phyloP scores from a whole-genome alignment of 805 yeast species.

The Kodamaea hsintzibuensis region DNA sequence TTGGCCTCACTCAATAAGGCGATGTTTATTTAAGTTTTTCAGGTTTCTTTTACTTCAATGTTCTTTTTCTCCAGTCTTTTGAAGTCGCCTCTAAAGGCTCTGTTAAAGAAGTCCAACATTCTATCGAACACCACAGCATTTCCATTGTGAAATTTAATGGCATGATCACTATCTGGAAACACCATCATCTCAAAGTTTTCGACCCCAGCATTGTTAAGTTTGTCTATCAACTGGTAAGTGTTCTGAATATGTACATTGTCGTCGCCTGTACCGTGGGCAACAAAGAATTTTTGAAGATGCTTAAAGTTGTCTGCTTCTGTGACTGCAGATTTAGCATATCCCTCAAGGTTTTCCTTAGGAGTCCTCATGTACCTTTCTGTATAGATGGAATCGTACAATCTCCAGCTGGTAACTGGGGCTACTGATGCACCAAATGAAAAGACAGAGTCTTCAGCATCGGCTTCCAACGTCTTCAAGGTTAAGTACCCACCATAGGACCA shows the following conservation, averaged over 20 bases:
- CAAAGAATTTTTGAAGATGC: constrained; percentile 53
- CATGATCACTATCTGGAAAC: constrained; percentile 81
- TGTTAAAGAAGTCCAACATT: constrained; percentile 17
- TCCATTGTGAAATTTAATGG: constrained; percentile 72
- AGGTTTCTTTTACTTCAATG: background rate
- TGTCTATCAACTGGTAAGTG: constrained; percentile 60
- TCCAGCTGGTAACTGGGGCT: constrained; percentile 85
- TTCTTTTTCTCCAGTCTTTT: background rate
- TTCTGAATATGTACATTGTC: constrained; percentile 83
- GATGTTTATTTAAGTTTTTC: background rate
- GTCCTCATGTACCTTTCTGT: constrained; percentile 74
- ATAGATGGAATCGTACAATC: constrained; percentile 71
- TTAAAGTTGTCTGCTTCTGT: constrained; percentile 48
- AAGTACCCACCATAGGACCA: constrained; percentile 88
- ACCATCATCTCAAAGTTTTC: constrained; percentile 81
- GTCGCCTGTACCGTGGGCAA: constrained; percentile 85
- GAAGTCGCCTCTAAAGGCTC: constrained; percentile 13
- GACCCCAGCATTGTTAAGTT: constrained; percentile 59
- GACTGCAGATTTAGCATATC: constrained; percentile 48
- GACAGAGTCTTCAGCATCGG: constrained; percentile 53
- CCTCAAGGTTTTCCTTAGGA: constrained; percentile 50
- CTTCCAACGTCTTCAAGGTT: constrained; percentile 71
- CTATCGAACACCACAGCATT: constrained; percentile 65
- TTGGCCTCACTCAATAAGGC: background rate
- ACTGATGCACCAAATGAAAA: constrained; percentile 80